Evolutionary conservation across 352 stramenopile genomes (phyloP), one percentile per base, ranked within the genome.

Genomic region (Pythium plurisporium): DNA sequence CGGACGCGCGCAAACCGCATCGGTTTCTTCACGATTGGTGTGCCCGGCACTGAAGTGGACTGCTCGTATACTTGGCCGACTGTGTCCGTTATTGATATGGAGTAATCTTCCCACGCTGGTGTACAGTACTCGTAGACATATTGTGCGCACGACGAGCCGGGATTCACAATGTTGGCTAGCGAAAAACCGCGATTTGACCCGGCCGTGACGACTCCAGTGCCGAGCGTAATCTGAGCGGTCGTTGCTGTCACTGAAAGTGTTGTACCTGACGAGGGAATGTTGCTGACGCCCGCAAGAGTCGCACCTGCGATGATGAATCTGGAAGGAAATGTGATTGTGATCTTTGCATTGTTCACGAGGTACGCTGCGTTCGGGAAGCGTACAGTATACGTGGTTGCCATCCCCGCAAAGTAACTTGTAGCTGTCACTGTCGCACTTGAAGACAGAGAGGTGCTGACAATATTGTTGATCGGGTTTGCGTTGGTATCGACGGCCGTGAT

Each of bases 11-110:
- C 80, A 49, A 74, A 86, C 0, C 38, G 15, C 6, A 90, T 62
- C 15, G 67, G 68, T 44, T 82, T 86, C 61, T 87, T 88, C n/a
- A 88, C 63, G 53, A 91, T 85, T 23, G 69, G 71, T 3, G 74
- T 82, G 3, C 77, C 80, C 7, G 72, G 23, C 19, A 91, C 63
- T 8, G 65, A 62, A 1, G 64, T 63, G 11, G 66, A 65, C 25
- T 67, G 26, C 38, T 86, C 74, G 17, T 79, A 88, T 19, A 75
- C 5, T 3, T 84, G 77, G 8, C 50, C 59, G 10, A 42, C 55
- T 20, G 58, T 65, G 49, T 89, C 78, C 2, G 48, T 64, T 23
- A 86, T 64, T 0, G 15, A 50, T 14, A 87, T 55, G 8, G 62
- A 62, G 59, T 86, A 87, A 7, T 43, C 47, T 43, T 78, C 71